phyloP scores from a whole-genome alignment of 2,329 filamentous ascomycete genomes.

The Curvularia sp. region DNA sequence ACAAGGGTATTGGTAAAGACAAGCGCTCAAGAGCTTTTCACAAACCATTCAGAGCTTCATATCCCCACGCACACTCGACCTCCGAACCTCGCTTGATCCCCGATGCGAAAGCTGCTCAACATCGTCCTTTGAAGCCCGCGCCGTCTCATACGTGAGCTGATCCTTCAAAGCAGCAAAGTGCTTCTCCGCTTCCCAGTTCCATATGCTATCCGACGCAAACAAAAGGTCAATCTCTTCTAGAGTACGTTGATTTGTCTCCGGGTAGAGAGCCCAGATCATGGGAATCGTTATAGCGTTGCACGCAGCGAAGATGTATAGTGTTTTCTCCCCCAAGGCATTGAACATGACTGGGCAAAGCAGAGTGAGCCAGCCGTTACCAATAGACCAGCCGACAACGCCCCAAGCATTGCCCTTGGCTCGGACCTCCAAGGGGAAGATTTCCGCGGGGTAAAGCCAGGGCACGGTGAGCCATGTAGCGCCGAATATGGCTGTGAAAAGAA shows the following conservation, averaged over 20 bases:
- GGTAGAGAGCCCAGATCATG: slow-evolving; percentile 76
- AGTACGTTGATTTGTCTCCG: slow-evolving; percentile 75
- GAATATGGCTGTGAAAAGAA: slow-evolving; percentile 71
- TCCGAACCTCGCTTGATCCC: neutral
- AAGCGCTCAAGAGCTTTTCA: neutral
- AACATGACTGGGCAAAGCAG: slow-evolving; percentile 58
- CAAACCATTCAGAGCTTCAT: neutral
- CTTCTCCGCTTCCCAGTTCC: slow-evolving; percentile 64
- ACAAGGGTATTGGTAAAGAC: neutral
- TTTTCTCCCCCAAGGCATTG: slow-evolving; percentile 70
- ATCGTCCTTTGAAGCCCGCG: slow-evolving; percentile 9
- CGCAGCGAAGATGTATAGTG: slow-evolving; percentile 75
- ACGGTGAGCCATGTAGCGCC: slow-evolving; percentile 69
- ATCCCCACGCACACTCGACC: neutral
- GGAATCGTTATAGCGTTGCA: slow-evolving; percentile 71
- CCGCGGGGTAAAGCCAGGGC: slow-evolving; percentile 69
- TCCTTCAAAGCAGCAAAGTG: slow-evolving; percentile 35
- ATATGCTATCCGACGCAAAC: slow-evolving; percentile 71
- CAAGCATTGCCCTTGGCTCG: slow-evolving; percentile 78
- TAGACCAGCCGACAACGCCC: slow-evolving; percentile 78
- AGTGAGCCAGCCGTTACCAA: slow-evolving; percentile 72
- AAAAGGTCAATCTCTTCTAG: slow-evolving; percentile 78
- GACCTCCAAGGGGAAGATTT: slow-evolving; percentile 75
- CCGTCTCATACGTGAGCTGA: slow-evolving; percentile 2
- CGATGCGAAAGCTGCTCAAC: slow-evolving; percentile 9